These are phyloP conservation scores for Kodamaea arcana DNA, from an alignment of 1,139 yeast species.

Conservation along the genomic window DNA sequence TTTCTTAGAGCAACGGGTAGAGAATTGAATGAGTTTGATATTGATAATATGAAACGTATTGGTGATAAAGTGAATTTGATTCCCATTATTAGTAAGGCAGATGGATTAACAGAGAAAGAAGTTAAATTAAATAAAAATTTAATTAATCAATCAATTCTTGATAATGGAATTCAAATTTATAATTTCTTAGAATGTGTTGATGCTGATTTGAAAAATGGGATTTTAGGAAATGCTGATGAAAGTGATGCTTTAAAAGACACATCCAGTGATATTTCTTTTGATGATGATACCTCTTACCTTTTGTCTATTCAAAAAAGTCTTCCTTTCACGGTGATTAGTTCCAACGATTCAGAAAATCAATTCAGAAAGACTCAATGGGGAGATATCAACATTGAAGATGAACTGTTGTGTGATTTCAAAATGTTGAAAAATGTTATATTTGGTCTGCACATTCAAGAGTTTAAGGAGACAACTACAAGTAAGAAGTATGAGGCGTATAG, in stretches of 20 bases:
- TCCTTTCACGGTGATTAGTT: constrained; percentile 13
- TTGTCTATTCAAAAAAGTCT: constrained; percentile 8
- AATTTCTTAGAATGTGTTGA: constrained; percentile 29
- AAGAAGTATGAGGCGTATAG: constrained; percentile 13
- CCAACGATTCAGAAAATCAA: constrained; percentile 5
- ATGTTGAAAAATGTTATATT: constrained; percentile 11
- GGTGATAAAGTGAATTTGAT: constrained; percentile 52
- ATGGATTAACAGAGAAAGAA: constrained; percentile 49
- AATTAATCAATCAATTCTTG: constrained; percentile 41
- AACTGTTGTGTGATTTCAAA: constrained; percentile 10
- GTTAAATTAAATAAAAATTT: constrained; percentile 37
- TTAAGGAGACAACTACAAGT: constrained; percentile 12
- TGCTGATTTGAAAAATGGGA: neutral
- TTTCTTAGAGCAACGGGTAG: constrained; percentile 57
- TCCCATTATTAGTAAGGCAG: constrained; percentile 57
- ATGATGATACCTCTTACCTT: constrained; percentile 10
- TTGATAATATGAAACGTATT: constrained; percentile 47
- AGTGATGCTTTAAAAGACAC: neutral
- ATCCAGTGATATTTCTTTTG: neutral
- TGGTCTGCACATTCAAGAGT: constrained; percentile 15
- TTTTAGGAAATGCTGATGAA: neutral
- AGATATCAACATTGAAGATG: constrained; percentile 10
- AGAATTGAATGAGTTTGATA: constrained; percentile 42
- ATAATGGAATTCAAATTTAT: constrained; percentile 44
- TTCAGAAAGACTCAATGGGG: constrained; percentile 13